A percentile compares a stretch with the other conserved stretches of the same genome.
These are phyloP conservation scores for Pseudogymnoascus sp. DNA, from an alignment of 2,329 filamentous ascomycete species.

Conservation along the genomic window DNA sequence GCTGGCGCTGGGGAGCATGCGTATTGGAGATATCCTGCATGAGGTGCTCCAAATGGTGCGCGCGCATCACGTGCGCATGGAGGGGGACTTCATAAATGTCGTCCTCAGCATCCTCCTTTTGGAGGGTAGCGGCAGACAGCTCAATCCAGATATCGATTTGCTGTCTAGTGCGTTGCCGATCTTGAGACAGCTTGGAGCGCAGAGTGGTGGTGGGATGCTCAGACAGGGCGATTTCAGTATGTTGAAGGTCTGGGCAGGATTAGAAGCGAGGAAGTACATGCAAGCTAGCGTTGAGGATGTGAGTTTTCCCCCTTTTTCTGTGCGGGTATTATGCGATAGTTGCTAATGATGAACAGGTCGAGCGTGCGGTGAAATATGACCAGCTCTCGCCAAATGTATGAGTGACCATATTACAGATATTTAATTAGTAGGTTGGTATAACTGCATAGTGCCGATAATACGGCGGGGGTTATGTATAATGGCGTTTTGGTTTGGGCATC, in stretches of 20 bases:
- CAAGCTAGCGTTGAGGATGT: slow-evolving; percentile 86
- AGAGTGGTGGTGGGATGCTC: slow-evolving; percentile 62
- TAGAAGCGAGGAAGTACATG: slow-evolving; percentile 82
- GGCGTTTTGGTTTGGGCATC: background rate
- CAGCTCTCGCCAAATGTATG: slow-evolving; percentile 79
- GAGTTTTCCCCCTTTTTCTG: slow-evolving; percentile 30
- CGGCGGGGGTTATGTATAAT: background rate
- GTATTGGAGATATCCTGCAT: slow-evolving; percentile 90
- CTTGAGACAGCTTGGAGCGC: slow-evolving; percentile 73
- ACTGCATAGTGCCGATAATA: background rate
- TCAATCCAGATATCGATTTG: slow-evolving; percentile 82
- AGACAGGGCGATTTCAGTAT: slow-evolving; percentile 72
- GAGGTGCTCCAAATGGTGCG: slow-evolving; percentile 89
- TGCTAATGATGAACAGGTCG: slow-evolving; percentile 47
- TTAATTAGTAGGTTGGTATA: background rate
- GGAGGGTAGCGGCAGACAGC: slow-evolving; percentile 82
- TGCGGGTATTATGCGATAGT: slow-evolving; percentile 11
- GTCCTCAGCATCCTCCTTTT: slow-evolving; percentile 89
- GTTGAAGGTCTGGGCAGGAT: slow-evolving; percentile 82
- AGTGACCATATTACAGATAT: background rate
- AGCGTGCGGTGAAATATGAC: slow-evolving; percentile 86
- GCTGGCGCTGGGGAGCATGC: slow-evolving; percentile 85
- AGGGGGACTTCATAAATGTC: slow-evolving; percentile 97
- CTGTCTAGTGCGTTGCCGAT: slow-evolving; percentile 84
- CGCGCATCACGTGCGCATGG: slow-evolving; percentile 81